These are phyloP conservation scores for Linnemannia schmuckeri DNA, from an alignment of 192 early-diverging fungal genomes.

Conservation along the genomic window DNA sequence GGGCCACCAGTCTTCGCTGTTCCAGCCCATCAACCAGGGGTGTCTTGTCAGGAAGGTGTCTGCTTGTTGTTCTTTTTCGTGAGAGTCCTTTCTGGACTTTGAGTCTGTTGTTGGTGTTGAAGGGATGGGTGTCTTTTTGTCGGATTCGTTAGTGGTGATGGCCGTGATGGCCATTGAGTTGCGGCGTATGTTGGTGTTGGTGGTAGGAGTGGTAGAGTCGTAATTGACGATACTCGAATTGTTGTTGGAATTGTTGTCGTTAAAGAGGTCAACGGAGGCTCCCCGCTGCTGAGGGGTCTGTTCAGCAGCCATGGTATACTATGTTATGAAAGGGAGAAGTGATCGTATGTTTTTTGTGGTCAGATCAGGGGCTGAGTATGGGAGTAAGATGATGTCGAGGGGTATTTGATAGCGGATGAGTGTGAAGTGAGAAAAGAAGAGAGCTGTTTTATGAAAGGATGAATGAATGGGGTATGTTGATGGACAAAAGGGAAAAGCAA, in stretches of 20 bases:
- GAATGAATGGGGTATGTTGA: neutral
- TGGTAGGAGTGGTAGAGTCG: neutral
- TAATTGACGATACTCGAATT: neutral
- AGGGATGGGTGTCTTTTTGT: neutral
- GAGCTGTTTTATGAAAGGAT: too few species aligned
- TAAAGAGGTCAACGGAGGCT: conserved; percentile 16
- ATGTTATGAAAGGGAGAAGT: neutral
- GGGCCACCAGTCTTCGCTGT: conserved; percentile 65
- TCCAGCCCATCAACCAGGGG: conserved; percentile 61
- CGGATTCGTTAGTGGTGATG: neutral
- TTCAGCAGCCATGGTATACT: neutral
- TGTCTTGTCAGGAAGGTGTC: conserved; percentile 9
- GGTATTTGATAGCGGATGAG: too few species aligned
- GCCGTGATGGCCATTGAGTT: conserved; percentile 4
- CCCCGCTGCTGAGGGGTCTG: conserved; percentile 5
- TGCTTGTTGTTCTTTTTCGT: neutral
- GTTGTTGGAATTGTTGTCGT: neutral
- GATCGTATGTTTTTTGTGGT: neutral
- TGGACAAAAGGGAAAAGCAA: neutral
- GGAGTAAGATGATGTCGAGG: neutral
- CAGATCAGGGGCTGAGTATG: neutral
- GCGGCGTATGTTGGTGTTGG: neutral
- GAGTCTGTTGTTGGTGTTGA: neutral
- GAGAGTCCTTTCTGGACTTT: neutral
- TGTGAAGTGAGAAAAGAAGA: neutral